Percentiles rank a stretch among this genome's conserved stretches.
Conservation (phyloP, 257 asterid species). For the Jacaranda copaia region DNA sequence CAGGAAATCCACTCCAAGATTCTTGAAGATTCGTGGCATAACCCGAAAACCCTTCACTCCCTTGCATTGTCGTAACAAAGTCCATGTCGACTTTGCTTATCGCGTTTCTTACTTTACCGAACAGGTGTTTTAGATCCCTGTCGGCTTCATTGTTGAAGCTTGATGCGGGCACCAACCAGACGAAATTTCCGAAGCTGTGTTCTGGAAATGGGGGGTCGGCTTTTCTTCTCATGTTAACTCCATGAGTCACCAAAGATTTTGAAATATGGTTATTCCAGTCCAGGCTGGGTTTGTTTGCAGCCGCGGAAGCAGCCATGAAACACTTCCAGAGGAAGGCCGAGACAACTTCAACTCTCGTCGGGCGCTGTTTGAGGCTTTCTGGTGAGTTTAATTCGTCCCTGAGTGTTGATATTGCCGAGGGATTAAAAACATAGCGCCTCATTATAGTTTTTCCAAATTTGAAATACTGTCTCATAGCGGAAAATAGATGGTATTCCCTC, state of each 20-base stretch:
- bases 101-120: slow-evolving; percentile 39
- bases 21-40: slow-evolving; percentile 45
- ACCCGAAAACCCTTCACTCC: slow-evolving; percentile 42
- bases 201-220: slow-evolving; percentile 43
- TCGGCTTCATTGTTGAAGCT: neutral
- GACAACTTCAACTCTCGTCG: slow-evolving; percentile 46
- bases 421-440: slow-evolving; percentile 49
- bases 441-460: slow-evolving; percentile 46
- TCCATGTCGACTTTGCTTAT: slow-evolving; percentile 39
- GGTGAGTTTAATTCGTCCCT: neutral
- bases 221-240: slow-evolving; percentile 53
- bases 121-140: slow-evolving; percentile 32
- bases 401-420: slow-evolving; percentile 39
- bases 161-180: slow-evolving; percentile 52
- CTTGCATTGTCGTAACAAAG: slow-evolving; percentile 48
- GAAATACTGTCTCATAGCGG: slow-evolving; percentile 47
- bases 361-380: slow-evolving; percentile 21
- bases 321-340: slow-evolving; percentile 55
- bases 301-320: slow-evolving; percentile 41
- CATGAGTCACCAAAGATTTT: slow-evolving; percentile 42
- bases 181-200: slow-evolving; percentile 49
- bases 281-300: neutral
- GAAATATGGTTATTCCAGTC: neutral
- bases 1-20: slow-evolving; percentile 37
- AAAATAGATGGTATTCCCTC: slow-evolving; percentile 46